Evolutionary conservation across 352 stramenopile species (phyloP).

Genomic region (Pseudoperonospora humuli): DNA sequence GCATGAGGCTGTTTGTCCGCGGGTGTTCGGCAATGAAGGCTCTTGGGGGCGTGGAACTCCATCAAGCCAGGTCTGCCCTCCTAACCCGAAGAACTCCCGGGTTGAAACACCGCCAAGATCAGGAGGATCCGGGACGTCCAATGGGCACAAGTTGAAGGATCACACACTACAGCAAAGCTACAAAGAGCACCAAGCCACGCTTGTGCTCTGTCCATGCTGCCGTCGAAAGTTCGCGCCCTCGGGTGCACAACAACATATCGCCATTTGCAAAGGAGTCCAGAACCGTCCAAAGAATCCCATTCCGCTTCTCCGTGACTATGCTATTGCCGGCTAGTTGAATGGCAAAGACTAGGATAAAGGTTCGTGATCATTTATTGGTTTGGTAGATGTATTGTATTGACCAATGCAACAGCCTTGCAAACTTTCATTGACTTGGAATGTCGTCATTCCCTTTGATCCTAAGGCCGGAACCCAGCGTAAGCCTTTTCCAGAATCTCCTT

Average conservation of each 20-base stretch:
- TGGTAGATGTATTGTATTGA: constrained; percentile 2
- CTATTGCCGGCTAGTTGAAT: constrained; percentile 40
- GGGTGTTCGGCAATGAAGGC: constrained; percentile 69
- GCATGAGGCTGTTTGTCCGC: constrained; percentile 72
- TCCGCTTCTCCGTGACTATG: constrained; percentile 57
- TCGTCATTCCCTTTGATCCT: background rate
- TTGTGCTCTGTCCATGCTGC: constrained; percentile 78
- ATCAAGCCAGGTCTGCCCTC: constrained; percentile 5
- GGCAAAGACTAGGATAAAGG: constrained; percentile 1
- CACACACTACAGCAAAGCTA: constrained; percentile 64
- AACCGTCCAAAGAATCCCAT: constrained; percentile 72
- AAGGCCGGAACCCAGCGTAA: constrained; percentile 81
- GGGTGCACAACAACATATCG: constrained; percentile 77
- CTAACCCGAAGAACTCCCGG: constrained; percentile 7
- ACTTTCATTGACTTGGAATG: constrained; percentile 6
- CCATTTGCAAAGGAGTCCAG: constrained; percentile 77
- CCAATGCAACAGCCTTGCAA: constrained; percentile 14
- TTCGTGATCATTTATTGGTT: constrained; percentile 1
- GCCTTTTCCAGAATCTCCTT: too few relatives aligned
- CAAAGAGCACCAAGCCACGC: constrained; percentile 67
- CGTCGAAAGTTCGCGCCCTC: constrained; percentile 74
- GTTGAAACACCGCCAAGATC: constrained; percentile 11
- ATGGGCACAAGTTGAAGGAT: constrained; percentile 34
- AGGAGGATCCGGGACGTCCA: constrained; percentile 9
- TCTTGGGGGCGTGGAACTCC: constrained; percentile 57